Percentiles rank a stretch among this genome's conserved stretches.
Evolutionary conservation across 768 basidiomycete genomes (phyloP).

Genomic region (Fomitopsis serialis): DNA sequence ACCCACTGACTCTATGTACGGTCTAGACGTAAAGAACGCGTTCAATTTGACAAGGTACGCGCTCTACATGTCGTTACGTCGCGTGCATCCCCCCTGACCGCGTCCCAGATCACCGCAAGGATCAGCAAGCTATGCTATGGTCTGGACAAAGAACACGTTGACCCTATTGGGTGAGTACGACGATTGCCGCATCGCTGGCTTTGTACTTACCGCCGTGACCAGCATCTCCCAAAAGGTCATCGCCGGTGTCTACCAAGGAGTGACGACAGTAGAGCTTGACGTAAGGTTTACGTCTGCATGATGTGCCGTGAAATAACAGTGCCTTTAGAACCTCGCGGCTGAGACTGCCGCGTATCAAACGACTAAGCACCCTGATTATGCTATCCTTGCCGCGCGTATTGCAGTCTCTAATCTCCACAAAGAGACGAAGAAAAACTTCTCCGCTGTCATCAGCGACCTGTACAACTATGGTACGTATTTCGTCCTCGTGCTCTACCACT

Average conservation of each 20-base stretch:
- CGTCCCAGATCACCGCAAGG: constrained; percentile 73
- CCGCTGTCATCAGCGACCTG: constrained; percentile 85
- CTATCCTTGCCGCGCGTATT: constrained; percentile 95
- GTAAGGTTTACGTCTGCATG: constrained; percentile 38
- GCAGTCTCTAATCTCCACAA: constrained; percentile 99
- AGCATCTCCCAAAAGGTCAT: constrained; percentile 93
- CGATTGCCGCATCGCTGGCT: background rate
- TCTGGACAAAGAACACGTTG: constrained; percentile 85
- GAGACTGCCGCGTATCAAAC: constrained; percentile 98
- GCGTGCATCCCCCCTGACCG: background rate
- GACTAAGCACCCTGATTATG: constrained; percentile 96
- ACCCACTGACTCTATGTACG: constrained; percentile 11
- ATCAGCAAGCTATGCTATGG: constrained; percentile 94
- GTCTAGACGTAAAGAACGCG: constrained; percentile 78
- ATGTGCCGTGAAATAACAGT: background rate
- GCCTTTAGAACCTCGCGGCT: constrained; percentile 80
- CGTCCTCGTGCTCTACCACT: background rate
- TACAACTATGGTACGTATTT: constrained; percentile 70
- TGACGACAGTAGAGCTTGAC: constrained; percentile 96
- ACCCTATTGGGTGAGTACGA: constrained; percentile 78
- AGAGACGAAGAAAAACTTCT: constrained; percentile 97
- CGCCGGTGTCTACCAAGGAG: constrained; percentile 88
- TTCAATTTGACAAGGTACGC: constrained; percentile 87
- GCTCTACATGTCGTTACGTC: constrained; percentile 42
- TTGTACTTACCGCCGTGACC: background rate